Evolutionary conservation across 148 eudicot genomes (phyloP).

Genomic region (Diospyros lotus): DNA sequence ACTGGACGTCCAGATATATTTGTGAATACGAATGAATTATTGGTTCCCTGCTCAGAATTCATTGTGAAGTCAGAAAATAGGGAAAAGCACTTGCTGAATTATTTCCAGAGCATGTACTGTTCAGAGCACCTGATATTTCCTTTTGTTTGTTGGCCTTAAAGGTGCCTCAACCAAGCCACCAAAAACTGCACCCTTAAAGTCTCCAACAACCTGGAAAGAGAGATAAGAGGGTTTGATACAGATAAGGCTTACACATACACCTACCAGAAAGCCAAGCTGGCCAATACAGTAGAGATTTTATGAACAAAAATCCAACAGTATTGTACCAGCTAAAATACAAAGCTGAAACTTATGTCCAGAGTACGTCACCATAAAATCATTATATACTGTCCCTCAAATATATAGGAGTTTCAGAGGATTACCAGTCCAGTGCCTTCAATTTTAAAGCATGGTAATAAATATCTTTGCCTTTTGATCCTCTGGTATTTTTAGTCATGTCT

Average conservation of each 20-base stretch:
- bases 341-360: not conserved
- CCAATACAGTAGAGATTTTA: not conserved
- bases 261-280: not conserved
- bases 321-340: not conserved
- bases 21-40: constrained; percentile 74
- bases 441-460: not conserved
- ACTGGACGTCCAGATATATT: constrained; percentile 56
- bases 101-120: not conserved
- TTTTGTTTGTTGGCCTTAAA: constrained; percentile 51
- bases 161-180: constrained; percentile 97
- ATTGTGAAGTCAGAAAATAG: constrained; percentile 18
- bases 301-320: not conserved
- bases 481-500: no score
- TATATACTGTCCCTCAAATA: not conserved
- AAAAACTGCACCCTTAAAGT: constrained; percentile 79
- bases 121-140: constrained; percentile 71
- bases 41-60: constrained; percentile 59
- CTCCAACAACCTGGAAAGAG: constrained; percentile 72
- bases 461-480: not conserved
- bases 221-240: not conserved
- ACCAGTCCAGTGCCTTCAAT: not conserved
- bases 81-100: not conserved
- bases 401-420: not conserved
- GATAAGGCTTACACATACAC: not conserved
- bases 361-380: not conserved